Evolutionary conservation across 495 filamentous ascomycete species (phyloP).

Genomic region (Trichoderma asperelloides): DNA sequence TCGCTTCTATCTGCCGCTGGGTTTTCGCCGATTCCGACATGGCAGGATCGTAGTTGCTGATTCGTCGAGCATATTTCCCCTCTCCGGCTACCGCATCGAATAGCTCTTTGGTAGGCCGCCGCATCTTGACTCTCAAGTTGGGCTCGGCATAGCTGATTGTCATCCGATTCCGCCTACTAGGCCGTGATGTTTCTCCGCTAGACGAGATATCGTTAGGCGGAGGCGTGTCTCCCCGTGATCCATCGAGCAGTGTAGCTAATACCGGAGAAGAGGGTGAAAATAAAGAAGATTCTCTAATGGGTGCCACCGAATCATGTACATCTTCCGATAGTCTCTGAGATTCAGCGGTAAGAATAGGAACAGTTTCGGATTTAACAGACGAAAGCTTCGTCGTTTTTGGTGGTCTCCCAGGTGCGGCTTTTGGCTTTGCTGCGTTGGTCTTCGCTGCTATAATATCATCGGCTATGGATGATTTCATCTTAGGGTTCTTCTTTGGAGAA

Average conservation of each 20-base stretch:
- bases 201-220: conserved; percentile 46
- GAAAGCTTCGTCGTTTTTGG: conserved; percentile 12
- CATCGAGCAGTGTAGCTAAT: conserved; percentile 16
- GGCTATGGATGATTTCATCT: conserved; percentile 14
- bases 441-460: conserved; percentile 22
- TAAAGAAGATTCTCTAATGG: conserved; percentile 21
- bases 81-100: conserved; percentile 59
- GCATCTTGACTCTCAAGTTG: conserved; percentile 79
- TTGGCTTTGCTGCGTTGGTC: conserved; percentile 11
- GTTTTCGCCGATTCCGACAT: conserved; percentile 15
- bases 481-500: conserved; percentile 29
- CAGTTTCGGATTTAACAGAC: background rate
- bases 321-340: background rate
- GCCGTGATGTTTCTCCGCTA: conserved; percentile 42
- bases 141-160: conserved; percentile 80
- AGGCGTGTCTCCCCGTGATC: conserved; percentile 40
- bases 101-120: conserved; percentile 65
- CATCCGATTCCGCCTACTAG: conserved; percentile 54
- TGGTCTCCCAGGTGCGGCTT: background rate
- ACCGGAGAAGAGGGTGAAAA: conserved; percentile 29
- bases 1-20: background rate
- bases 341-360: background rate
- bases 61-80: conserved; percentile 33
- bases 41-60: conserved; percentile 21
- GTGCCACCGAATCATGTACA: conserved; percentile 14